Evolutionary conservation across 495 filamentous ascomycete species (phyloP), one percentile per base, ranked within the genome.

Genomic region (Neurospora sp.): DNA sequence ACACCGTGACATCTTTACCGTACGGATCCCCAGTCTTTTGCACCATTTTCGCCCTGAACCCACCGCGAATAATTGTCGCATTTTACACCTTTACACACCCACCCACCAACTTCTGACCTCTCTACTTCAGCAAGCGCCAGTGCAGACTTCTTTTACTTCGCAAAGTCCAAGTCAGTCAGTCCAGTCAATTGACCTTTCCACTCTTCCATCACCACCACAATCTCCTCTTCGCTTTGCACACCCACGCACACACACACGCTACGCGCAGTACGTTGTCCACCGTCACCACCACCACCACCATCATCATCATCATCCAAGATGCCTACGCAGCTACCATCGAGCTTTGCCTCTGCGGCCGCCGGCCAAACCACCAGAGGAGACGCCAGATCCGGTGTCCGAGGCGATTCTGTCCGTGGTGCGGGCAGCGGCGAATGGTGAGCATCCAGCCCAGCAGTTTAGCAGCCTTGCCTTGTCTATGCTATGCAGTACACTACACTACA

Each of bases 301-400:
- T 12, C 27, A 11, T 14, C 40, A 31, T 23, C 31, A 49, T 71
- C 42, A n/a, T 49, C 39, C 71, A 78, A 44, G 70, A 94, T 94
- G 92, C 88, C 91, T 83, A 90, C 91, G 81, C 90, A 91, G 83
- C 88, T 93, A 78, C 88, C 91, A 75, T 93, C 92, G 75, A 93
- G 91, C 88, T 94, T 94, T 86, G 92, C 92, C 80, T 93, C 91
- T 76, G 92, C 92, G 75, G 92, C 92, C 76, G 91, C 92, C 76
- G 91, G 91, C 80, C 91, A 93, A 83, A 89, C 84, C 77, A 87
- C 84, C 76, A 84, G 77, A 72, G 84, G 85, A 79, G 86, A 88
- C 74, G 87, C 78, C 4, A 77, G 81, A 75, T 80, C 76, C 70
- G 73, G 70, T 69, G 76, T 76, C 74, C 74, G 78, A 71, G 73